These are phyloP conservation scores for Schwanniomyces vanrijiae DNA, from an alignment of 805 yeast genomes.

Conservation along the genomic window DNA sequence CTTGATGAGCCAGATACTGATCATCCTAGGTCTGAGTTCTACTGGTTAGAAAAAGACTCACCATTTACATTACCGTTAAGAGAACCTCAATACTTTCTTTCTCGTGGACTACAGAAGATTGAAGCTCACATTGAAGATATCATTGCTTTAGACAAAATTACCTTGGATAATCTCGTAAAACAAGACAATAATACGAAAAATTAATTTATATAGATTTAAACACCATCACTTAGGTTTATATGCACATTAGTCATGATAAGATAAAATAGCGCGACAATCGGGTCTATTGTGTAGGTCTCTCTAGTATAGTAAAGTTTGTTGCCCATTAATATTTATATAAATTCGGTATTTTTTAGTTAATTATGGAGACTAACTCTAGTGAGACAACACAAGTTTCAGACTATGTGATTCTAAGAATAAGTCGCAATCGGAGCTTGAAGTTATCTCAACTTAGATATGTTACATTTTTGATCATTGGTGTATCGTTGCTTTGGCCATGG, in stretches of 20 bases:
- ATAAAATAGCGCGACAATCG: too few relatives aligned
- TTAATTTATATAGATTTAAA: background rate
- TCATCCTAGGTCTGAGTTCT: slow-evolving; percentile 21
- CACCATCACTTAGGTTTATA: too few relatives aligned
- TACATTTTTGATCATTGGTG: slow-evolving; percentile 68
- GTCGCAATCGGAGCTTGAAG: slow-evolving; percentile 8
- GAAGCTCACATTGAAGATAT: slow-evolving; percentile 14
- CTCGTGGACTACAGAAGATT: slow-evolving; percentile 28
- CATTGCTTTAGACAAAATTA: background rate
- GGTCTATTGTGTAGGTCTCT: too few relatives aligned
- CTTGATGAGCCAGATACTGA: slow-evolving; percentile 4
- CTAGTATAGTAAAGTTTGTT: too few relatives aligned
- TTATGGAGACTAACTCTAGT: background rate
- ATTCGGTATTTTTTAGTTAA: background rate
- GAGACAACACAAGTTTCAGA: slow-evolving; percentile 8
- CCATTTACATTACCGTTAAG: slow-evolving; percentile 70
- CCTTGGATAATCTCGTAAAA: background rate
- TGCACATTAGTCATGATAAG: too few relatives aligned
- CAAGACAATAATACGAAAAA: background rate
- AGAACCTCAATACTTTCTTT: slow-evolving; percentile 63
- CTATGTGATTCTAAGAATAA: slow-evolving; percentile 16
- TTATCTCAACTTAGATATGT: slow-evolving; percentile 44
- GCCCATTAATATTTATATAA: too few relatives aligned
- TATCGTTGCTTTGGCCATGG: slow-evolving; percentile 95
- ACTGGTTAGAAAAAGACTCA: slow-evolving; percentile 66